Evolutionary conservation across 2,329 filamentous ascomycete genomes (phyloP), one percentile per base, ranked within the genome.

Genomic region (Myriosclerotinia scirpicola): DNA sequence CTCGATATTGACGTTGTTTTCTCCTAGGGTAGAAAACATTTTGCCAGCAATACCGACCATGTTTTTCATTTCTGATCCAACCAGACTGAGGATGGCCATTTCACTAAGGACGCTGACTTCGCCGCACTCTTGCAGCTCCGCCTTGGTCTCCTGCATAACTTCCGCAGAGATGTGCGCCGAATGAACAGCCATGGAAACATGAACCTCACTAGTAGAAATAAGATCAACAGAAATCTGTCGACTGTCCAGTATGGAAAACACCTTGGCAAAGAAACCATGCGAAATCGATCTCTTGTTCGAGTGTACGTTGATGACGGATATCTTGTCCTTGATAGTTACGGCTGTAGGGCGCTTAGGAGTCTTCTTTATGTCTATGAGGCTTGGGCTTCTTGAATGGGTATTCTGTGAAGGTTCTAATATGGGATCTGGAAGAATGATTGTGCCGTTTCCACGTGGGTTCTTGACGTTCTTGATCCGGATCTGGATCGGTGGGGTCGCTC

Each of bases 241-340:
- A 73, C 87, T 87, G 79, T 98, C 91, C 54, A 99, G 85, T 67
- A 96, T 95, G 68, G 88, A 90, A 78, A 99, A 99, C 22, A 99
- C 95, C 69, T 90, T 90, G 60, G 93, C 94, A 75, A 99, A 90
- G 80, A 99, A 99, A 54, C 93, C 94, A 77, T 98, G 95, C 0
- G 94, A 96, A 70, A 97, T 90, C 11, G 94, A 96, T 70, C 94
- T 89, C 81, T 96, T 96, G 82, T 99, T 98, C 64, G 92, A 96
- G 83, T 98, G 94, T 55, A 99, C 92, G 79, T 99, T 99, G 75
- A 99, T 92, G 71, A 99, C 93, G 56, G 94, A 90, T 76, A 99
- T 98, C 76, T 93, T 90, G 79, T 95, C 91, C 82, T 99, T 99
- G 81, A 97, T 96, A 15, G 95, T 99, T 22, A 99, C 94, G 8